Evolutionary conservation across 2,329 filamentous ascomycete species (phyloP), one percentile per base, ranked within the genome.

Genomic region (Epichloe hybrida): DNA sequence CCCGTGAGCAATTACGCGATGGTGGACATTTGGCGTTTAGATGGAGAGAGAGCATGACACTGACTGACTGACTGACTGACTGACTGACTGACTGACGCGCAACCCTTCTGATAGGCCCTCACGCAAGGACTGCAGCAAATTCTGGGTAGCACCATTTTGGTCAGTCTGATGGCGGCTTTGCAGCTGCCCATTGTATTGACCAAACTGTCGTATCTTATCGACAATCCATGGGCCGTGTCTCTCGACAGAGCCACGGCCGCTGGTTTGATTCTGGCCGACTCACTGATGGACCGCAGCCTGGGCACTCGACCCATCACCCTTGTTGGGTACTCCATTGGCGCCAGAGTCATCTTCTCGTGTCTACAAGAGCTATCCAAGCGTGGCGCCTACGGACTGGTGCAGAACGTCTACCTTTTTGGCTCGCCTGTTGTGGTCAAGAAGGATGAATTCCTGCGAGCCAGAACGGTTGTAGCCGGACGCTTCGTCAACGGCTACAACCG

Each of bases 201-300:
- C 0, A 98, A 98, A 64, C 78, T 98, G 9, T 82, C 91, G 0
- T 98, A 98, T 62, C 76, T 98, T 20, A 96, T 98, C 57, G 93
- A 98, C 67, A 98, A 98, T 62, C 93, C 93, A 0, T 98, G 93
- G 93, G 88, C 86, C 27, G 90, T 96, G n/a, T 97, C 93, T 1
- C 78, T 95, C 47, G 88, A 93, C 60, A 82, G 93, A 59, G 93
- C 93, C 34, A 90, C 86, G 60, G 77, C 87, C 51, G 88, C 91
- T 7, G 93, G 93, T 3, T 77, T 95, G 45, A 95, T 98, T 64
- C 76, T 98, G 50, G 93, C 93, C 2, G 93, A 98, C 66, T 96
- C 91, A 0, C 73, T 98, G 36, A 86, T 95, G 54, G 89, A 95
- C 59, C 81, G 89, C 46, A 96, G 94, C 62, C 74, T 98, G 20